These are phyloP conservation scores for Aphanocladium album DNA, from an alignment of 2,329 filamentous ascomycete genomes.

Conservation along the genomic window DNA sequence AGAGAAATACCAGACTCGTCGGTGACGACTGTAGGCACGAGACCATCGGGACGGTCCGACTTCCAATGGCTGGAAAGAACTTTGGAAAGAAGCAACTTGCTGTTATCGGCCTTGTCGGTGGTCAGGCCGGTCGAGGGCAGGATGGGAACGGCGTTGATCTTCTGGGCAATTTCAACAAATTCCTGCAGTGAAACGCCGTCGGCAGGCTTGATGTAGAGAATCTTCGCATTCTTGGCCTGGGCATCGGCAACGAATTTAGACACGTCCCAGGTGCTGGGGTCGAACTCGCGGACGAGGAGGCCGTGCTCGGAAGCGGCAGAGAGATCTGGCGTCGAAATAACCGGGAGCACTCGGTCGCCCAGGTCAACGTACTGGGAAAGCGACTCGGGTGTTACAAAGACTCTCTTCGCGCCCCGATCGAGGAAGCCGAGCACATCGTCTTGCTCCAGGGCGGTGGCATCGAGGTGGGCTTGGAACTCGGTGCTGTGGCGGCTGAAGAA, in stretches of 20 bases:
- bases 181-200: conserved; percentile 41
- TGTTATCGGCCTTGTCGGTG: conserved; percentile 56
- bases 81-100: conserved; percentile 55
- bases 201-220: conserved; percentile 47
- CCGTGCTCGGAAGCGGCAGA: conserved; percentile 43
- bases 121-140: conserved; percentile 68
- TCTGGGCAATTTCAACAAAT: conserved; percentile 43
- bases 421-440: conserved; percentile 77
- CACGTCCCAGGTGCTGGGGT: conserved; percentile 36
- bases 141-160: conserved; percentile 62
- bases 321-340: conserved; percentile 42
- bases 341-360: conserved; percentile 51
- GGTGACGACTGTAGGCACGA: conserved; percentile 86
- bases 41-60: conserved; percentile 75
- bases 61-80: conserved; percentile 71
- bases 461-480: conserved; percentile 64
- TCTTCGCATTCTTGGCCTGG: conserved; percentile 41
- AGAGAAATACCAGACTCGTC: conserved; percentile 81
- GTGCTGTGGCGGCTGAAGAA: conserved; percentile 47
- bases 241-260: conserved; percentile 40
- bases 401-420: conserved; percentile 77
- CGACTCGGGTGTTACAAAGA: conserved; percentile 72
- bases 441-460: conserved; percentile 63
- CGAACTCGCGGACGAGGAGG: conserved; percentile 49
- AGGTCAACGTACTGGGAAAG: conserved; percentile 54